Evolutionary conservation across 192 early-diverging fungal species (phyloP), one percentile per base, ranked within the genome.

Genomic region (Coemansia sp.): DNA sequence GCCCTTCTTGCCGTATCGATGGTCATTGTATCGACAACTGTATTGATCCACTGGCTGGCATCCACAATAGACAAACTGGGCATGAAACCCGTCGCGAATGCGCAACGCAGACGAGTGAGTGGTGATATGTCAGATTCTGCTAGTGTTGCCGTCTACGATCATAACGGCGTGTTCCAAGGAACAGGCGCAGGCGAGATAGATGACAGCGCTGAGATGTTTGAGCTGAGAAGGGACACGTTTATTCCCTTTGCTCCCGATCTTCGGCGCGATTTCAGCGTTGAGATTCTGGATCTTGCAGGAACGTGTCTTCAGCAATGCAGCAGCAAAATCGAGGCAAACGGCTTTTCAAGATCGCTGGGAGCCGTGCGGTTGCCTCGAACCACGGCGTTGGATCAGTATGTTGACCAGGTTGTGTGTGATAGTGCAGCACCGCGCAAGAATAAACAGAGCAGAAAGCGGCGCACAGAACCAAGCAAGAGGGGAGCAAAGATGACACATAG

Each of bases 281-380:
- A 82, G 65, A 77, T 82, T 9, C 43, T 82, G 22, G 80, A 82
- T 63, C 63, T 82, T 49, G 80, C 80, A 22, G 75, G 68, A n/a
- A 71, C 80, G 2, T 82, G 80, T n/a, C 62, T 82, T 50, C 70
- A 74, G 75, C 80, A 77, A 25, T 76, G 66, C 56, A 82, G 80
- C 75, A 71, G 40, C 57, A 68, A 77, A 65, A 66, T 82, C 22
- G 61, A 71, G 6, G 48, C 71, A 0, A 71, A 65, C 11, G 80
- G 80, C 0, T 68, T 73, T 42, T 69, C 71, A 20, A 48, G 75
- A 3, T 46, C 69, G 16, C 69, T 68, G 39, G 71, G 71, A 14
- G 75, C 69, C 20, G 71, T 82, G 20, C 74, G 80, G n/a, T 53
- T 76, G 39, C 80, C 80, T 1, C 43, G 42, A 7, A 67, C 68